Conservation (phyloP, 805 yeast genomes). For the Yarrowia divulgata region DNA sequence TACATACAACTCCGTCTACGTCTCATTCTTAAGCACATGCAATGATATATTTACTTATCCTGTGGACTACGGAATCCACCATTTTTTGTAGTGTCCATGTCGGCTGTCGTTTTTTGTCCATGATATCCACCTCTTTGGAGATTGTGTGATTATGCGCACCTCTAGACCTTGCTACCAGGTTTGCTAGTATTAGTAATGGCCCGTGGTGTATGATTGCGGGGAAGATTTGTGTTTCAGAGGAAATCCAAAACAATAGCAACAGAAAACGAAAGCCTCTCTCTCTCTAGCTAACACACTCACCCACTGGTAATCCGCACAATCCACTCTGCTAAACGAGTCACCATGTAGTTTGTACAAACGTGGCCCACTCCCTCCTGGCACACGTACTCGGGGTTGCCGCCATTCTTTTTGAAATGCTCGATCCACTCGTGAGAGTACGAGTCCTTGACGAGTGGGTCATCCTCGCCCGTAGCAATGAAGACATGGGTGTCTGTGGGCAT, state of each 20-base stretch:
- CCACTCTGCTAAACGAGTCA: slow-evolving; percentile 47
- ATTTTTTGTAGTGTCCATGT: not conserved
- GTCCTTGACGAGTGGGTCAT: slow-evolving; percentile 52
- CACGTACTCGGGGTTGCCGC: slow-evolving; percentile 44
- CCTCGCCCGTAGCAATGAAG: slow-evolving; percentile 50
- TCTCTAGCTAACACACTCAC: not conserved
- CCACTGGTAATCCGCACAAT: slow-evolving; percentile 38
- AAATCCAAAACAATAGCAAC: no score
- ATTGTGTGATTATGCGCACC: not conserved
- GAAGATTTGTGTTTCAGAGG: no score
- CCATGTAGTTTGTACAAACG: slow-evolving; percentile 47
- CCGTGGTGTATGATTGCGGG: not conserved
- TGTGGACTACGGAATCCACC: not conserved
- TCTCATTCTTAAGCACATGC: not conserved
- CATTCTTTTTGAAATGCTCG: slow-evolving; percentile 40
- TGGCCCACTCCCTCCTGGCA: slow-evolving; percentile 50
- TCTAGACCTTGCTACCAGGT: slow-evolving; percentile 15
- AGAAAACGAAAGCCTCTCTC: not conserved
- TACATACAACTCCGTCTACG: no score
- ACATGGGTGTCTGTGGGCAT: slow-evolving; percentile 42
- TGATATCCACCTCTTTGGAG: not conserved
- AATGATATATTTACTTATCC: slow-evolving; percentile 14
- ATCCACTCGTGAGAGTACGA: slow-evolving; percentile 49
- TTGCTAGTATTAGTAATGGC: slow-evolving; percentile 12
- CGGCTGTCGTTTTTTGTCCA: not conserved